Evolutionary conservation across 2,329 filamentous ascomycete species (phyloP).

Genomic region (Ceratocystiopsis brevicomis): DNA sequence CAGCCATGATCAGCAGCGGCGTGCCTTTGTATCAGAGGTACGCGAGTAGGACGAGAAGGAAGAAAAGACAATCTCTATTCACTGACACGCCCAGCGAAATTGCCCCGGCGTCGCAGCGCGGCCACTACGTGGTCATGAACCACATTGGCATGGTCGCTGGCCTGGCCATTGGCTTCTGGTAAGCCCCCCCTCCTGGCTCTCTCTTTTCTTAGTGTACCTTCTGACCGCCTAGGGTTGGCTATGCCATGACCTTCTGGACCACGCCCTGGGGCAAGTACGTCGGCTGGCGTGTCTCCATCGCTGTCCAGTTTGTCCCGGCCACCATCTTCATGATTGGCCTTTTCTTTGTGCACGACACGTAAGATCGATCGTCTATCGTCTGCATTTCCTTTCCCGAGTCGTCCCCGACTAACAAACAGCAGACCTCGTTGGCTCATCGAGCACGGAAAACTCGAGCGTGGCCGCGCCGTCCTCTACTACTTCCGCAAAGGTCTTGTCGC

Average conservation of each 20-base stretch:
- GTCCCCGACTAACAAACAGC: too few relatives aligned
- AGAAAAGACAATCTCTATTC: too few relatives aligned
- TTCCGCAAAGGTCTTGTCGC: slow-evolving; percentile 27
- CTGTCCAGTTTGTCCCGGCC: slow-evolving; percentile 31
- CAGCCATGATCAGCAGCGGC: slow-evolving; percentile 34
- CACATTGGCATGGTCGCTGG: slow-evolving; percentile 38
- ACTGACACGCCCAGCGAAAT: slow-evolving; percentile 24
- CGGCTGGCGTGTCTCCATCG: slow-evolving; percentile 34
- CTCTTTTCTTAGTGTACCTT: not conserved
- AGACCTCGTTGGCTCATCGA: slow-evolving; percentile 38
- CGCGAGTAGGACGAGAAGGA: too few relatives aligned
- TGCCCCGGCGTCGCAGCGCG: slow-evolving; percentile 31
- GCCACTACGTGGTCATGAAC: slow-evolving; percentile 38
- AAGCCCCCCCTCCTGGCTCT: slow-evolving; percentile 4
- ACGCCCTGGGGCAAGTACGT: slow-evolving; percentile 21
- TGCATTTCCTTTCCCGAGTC: slow-evolving; percentile 13
- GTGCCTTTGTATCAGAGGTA: slow-evolving; percentile 40
- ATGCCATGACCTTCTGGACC: slow-evolving; percentile 34
- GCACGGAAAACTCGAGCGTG: slow-evolving; percentile 23
- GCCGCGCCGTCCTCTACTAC: slow-evolving; percentile 25
- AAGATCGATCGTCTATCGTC: too few relatives aligned
- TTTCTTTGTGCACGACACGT: slow-evolving; percentile 36
- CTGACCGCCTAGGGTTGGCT: slow-evolving; percentile 29
- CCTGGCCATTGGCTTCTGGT: slow-evolving; percentile 36
- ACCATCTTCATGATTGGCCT: slow-evolving; percentile 30